Conservation (phyloP, 225 moss, liverwort and hornwort species). For the Pseudisothecium myosuroides region DNA sequence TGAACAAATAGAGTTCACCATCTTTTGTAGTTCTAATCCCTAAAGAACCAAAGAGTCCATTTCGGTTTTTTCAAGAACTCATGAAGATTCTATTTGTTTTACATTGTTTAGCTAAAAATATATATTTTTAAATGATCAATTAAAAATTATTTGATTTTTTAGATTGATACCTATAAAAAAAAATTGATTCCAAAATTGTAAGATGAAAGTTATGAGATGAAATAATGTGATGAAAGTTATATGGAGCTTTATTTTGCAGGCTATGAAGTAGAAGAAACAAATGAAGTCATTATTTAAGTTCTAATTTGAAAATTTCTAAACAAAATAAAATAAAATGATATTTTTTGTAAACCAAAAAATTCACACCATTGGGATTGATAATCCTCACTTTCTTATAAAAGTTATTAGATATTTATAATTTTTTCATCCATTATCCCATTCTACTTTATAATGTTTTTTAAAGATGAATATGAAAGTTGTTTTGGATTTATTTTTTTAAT, state of each 20-base stretch:
- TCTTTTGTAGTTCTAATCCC: neutral
- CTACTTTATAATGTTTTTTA: neutral
- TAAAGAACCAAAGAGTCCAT: neutral
- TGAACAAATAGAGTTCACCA: neutral
- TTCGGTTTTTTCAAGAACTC: neutral
- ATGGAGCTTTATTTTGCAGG: neutral
- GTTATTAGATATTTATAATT: neutral
- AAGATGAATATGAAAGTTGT: neutral
- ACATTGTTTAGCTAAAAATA: neutral
- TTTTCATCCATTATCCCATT: neutral
- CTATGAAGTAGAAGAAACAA: neutral
- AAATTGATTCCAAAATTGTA: neutral
- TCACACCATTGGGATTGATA: rapidly evolving
- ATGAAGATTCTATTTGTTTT: neutral
- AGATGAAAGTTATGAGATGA: no score
- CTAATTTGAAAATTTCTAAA: neutral
- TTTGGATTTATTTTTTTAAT: neutral
- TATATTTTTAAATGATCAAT: neutral
- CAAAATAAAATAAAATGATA: neutral
- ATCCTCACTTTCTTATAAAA: neutral
- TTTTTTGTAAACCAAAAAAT: neutral
- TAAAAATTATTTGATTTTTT: neutral
- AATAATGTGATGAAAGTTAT: neutral
- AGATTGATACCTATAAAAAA: neutral
- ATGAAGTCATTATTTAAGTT: neutral